These are phyloP conservation scores for Plenodomus tracheiphilus DNA, from an alignment of 2,329 filamentous ascomycete genomes.

Conservation along the genomic window DNA sequence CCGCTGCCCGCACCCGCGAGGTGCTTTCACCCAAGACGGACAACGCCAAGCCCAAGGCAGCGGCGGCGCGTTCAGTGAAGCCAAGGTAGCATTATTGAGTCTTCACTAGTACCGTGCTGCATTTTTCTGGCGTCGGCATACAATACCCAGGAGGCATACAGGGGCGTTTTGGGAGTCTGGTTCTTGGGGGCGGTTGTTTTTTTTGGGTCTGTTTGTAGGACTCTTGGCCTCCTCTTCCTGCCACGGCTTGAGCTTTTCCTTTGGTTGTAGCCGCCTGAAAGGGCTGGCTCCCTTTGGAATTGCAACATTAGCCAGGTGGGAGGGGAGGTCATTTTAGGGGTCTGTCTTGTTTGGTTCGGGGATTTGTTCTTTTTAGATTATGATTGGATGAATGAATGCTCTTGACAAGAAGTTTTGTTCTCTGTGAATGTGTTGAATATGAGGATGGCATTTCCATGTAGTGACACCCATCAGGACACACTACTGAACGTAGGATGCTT, in stretches of 20 bases:
- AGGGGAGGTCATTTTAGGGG: constrained; percentile 3
- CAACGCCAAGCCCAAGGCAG: constrained; percentile 21
- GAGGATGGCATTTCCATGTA: too few relatives aligned
- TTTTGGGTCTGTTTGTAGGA: not conserved
- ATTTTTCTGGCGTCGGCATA: constrained; percentile 17
- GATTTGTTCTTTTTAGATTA: not conserved
- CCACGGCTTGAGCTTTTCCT: constrained; percentile 16
- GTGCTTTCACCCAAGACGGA: constrained; percentile 31
- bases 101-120: constrained; percentile 8
- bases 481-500: too few relatives aligned
- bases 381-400: not conserved
- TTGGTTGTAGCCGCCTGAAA: constrained; percentile 17
- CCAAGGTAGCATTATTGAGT: constrained; percentile 23
- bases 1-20: constrained; percentile 16
- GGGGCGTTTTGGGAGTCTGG: not conserved
- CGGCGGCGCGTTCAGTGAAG: constrained; percentile 20
- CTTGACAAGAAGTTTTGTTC: not conserved
- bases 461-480: too few relatives aligned
- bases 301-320: constrained; percentile 16
- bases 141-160: not conserved
- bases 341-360: too few relatives aligned
- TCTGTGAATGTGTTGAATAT: too few relatives aligned
- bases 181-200: not conserved
- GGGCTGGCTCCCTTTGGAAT: constrained; percentile 18
- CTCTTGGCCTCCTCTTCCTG: constrained; percentile 3